These are phyloP conservation scores for Ocimum tenuiflorum DNA, from an alignment of 257 asterid species.

Conservation along the genomic window DNA sequence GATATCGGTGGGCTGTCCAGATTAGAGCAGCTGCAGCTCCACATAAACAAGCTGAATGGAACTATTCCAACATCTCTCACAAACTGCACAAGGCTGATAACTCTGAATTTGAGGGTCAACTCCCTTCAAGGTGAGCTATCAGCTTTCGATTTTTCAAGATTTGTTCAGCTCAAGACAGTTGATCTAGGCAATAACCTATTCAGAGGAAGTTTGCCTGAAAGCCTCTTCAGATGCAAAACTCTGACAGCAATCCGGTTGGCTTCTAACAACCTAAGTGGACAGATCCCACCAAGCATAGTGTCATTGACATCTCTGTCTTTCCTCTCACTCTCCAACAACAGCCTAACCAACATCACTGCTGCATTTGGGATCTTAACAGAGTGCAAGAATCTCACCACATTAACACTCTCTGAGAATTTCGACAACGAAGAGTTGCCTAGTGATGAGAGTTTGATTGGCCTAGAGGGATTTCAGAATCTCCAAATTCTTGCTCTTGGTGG, in stretches of 20 bases:
- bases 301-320: slow-evolving; percentile 53
- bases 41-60: slow-evolving; percentile 57
- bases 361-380: slow-evolving; percentile 47
- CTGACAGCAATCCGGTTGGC: slow-evolving; percentile 73
- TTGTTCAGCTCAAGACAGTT: slow-evolving; percentile 41
- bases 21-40: slow-evolving; percentile 61
- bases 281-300: slow-evolving; percentile 39
- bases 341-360: slow-evolving; percentile 47
- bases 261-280: slow-evolving; percentile 53
- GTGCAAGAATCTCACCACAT: slow-evolving; percentile 57
- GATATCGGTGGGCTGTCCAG: slow-evolving; percentile 52
- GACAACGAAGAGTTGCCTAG: slow-evolving; percentile 47
- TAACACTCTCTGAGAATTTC: slow-evolving; percentile 61
- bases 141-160: slow-evolving; percentile 56
- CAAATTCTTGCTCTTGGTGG: slow-evolving; percentile 62
- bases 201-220: slow-evolving; percentile 48
- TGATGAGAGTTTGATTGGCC: slow-evolving; percentile 25
- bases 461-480: slow-evolving; percentile 44
- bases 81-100: slow-evolving; percentile 54
- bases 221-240: slow-evolving; percentile 57
- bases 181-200: slow-evolving; percentile 79
- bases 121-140: slow-evolving; percentile 57
- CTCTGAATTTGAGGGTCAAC: slow-evolving; percentile 65
- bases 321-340: slow-evolving; percentile 71
- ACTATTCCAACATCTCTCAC: slow-evolving; percentile 62